Evolutionary conservation across 257 asterid species (phyloP), one percentile per base, ranked within the genome.

Genomic region (Penstemon newberryi): DNA sequence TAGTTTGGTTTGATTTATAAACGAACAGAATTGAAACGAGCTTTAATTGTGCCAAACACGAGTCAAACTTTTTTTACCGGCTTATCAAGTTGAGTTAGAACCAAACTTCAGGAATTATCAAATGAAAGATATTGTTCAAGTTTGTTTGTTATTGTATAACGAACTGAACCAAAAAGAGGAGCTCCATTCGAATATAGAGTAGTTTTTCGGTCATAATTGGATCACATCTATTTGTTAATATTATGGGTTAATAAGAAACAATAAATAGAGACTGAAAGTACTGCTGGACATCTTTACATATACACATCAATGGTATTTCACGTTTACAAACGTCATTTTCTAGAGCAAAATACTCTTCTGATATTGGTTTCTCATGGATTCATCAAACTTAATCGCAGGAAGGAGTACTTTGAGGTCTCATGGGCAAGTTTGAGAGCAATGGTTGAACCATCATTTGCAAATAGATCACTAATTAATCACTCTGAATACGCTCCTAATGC

Each of bases 361-460:
- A 44, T 38, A 13, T 18, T 37, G 43, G 44, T 69, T 38, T 8
- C 38, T 58, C 33, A 25, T 38, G 66, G 47, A 6, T 63, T 55
- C 8, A 12, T 46, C 7, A 7, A 46, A 74, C 42, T 45, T 7
- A 9, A 68, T 52, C 56, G 63, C 86, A 93, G 99, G 86, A 90
- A 93, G 74, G 99, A 90, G 40, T 93, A 78, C 61, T 84, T 63
- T 73, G 99, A 93, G 72, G 81, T 93, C 55, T 60, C 92, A 5
- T 93, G 99, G 99, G 84, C 97, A 77, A 75, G 76, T 63, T 81
- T 93, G 87, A 84, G 97, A 76, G 75, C 95, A 15, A 78, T 69
- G 83, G 96, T 93, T 60, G 99, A 93, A 61, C 96, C 99, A 5
- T 71, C 95, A 5, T 90, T 90, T 70, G 96, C 96, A 4, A 73